Percentiles rank a stretch among this genome's conserved stretches.
These are phyloP conservation scores for Penicillium flavigenum DNA, from an alignment of 495 filamentous ascomycete genomes.

Conservation along the genomic window DNA sequence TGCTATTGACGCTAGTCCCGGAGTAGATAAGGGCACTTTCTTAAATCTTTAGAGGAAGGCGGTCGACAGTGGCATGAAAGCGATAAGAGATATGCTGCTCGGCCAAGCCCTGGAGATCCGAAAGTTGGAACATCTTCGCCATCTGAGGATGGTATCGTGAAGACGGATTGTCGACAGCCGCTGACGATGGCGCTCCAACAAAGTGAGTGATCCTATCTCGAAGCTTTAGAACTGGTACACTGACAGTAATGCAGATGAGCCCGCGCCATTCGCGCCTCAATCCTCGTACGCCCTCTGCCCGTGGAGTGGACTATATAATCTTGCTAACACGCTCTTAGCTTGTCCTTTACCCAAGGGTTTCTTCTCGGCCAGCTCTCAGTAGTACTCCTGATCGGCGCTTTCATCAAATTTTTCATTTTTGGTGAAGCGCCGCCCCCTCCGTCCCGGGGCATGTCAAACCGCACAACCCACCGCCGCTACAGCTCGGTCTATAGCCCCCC, in stretches of 20 bases:
- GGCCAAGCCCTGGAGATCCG: constrained; percentile 18
- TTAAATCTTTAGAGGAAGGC: not conserved
- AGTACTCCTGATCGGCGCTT: constrained; percentile 82
- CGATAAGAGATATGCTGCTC: constrained; percentile 20
- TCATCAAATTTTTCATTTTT: constrained; percentile 99
- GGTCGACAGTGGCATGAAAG: constrained; percentile 11
- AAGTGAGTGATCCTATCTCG: constrained; percentile 20
- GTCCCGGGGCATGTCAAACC: constrained; percentile 69
- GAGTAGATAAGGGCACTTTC: not conserved
- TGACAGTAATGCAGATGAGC: constrained; percentile 33
- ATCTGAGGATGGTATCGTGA: constrained; percentile 30
- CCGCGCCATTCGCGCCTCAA: constrained; percentile 37
- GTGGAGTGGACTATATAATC: constrained; percentile 19
- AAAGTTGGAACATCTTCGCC: constrained; percentile 19
- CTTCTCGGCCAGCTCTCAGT: constrained; percentile 91
- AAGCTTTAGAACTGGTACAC: constrained; percentile 7
- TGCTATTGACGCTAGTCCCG: constrained; percentile 1
- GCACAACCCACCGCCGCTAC: constrained; percentile 61
- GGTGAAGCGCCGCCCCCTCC: constrained; percentile 86
- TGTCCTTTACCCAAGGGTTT: constrained; percentile 64
- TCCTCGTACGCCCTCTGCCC: constrained; percentile 45
- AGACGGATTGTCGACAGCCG: constrained; percentile 26
- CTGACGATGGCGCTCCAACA: constrained; percentile 44
- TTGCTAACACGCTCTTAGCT: constrained; percentile 21
- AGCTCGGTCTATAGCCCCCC: constrained; percentile 51